A percentile compares a stretch with the other conserved stretches of the same genome.
These are phyloP conservation scores for Candida sp. DNA, from an alignment of 1,139 yeast species.

Conservation along the genomic window DNA sequence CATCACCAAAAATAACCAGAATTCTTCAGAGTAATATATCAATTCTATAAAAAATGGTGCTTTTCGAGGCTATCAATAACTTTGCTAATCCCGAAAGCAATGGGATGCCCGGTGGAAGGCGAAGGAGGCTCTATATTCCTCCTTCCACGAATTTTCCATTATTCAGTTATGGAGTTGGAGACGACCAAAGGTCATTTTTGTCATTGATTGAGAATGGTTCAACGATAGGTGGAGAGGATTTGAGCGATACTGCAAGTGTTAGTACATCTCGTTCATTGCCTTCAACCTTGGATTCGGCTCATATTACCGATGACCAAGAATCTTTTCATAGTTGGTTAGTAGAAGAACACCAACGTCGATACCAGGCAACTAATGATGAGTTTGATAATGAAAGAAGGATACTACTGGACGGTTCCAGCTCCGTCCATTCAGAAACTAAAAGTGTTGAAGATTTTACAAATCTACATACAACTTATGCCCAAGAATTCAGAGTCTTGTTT, in stretches of 20 bases:
- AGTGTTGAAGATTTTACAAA: constrained; percentile 27
- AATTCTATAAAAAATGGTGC: constrained; percentile 26
- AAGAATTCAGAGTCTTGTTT: constrained; percentile 47
- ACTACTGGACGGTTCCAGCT: constrained; percentile 7
- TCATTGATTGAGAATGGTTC: constrained; percentile 40
- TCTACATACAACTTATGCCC: constrained; percentile 40
- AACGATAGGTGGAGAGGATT: constrained; percentile 38
- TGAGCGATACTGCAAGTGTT: constrained; percentile 52
- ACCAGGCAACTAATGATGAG: constrained; percentile 32
- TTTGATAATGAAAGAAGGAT: constrained; percentile 16
- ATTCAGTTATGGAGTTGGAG: constrained; percentile 58
- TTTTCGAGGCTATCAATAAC: constrained; percentile 37
- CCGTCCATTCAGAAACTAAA: not conserved
- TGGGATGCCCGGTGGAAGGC: constrained; percentile 30
- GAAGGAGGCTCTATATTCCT: constrained; percentile 56
- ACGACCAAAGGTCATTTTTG: constrained; percentile 65
- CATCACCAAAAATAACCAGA: too few species aligned
- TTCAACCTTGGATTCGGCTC: constrained; percentile 51
- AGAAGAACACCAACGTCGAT: constrained; percentile 65
- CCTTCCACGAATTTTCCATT: constrained; percentile 69
- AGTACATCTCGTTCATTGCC: constrained; percentile 61
- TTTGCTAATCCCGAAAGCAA: constrained; percentile 41
- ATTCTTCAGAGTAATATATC: not conserved
- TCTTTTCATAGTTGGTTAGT: constrained; percentile 57
- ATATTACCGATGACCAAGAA: constrained; percentile 50